phyloP scores from a whole-genome alignment of 2,329 filamentous ascomycete species.

The Drechslerella dactyloides region DNA sequence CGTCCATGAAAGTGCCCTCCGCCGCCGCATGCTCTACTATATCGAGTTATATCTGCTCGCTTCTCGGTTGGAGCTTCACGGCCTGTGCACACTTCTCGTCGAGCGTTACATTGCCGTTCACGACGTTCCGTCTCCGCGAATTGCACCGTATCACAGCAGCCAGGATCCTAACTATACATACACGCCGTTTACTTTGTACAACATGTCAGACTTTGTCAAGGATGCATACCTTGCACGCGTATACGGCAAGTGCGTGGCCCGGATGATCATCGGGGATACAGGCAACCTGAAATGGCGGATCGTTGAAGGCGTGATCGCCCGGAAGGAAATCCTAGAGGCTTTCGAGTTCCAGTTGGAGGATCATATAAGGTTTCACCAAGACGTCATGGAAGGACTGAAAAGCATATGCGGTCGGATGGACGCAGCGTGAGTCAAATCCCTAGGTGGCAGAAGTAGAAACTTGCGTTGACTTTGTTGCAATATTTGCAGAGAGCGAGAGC shows the following conservation, averaged over 20 bases:
- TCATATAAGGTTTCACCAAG: background rate
- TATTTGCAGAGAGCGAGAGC: background rate
- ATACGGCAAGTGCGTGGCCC: background rate
- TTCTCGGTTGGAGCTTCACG: conserved; percentile 1
- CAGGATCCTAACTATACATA: conserved; percentile 11
- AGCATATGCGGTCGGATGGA: background rate
- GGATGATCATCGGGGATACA: conserved; percentile 13
- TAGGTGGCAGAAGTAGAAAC: background rate
- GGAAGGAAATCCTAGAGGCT: conserved; percentile 13
- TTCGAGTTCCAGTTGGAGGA: conserved; percentile 29
- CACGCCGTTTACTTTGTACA: conserved; percentile 27
- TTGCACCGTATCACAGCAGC: conserved; percentile 9
- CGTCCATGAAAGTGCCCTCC: conserved; percentile 11
- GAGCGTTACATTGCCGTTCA: conserved; percentile 19
- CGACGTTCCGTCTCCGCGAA: conserved; percentile 17
- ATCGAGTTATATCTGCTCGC: conserved; percentile 18
- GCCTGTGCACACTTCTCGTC: conserved; percentile 10
- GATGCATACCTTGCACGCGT: conserved; percentile 9
- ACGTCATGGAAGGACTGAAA: conserved; percentile 14
- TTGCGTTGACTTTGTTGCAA: conserved; percentile 24
- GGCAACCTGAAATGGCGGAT: conserved; percentile 20
- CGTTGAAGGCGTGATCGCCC: conserved; percentile 16
- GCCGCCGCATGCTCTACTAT: conserved; percentile 23
- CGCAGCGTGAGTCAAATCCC: conserved; percentile 4
- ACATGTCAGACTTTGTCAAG: conserved; percentile 24